Percentiles rank a stretch among this genome's conserved stretches.
phyloP scores from a whole-genome alignment of 257 asterid genomes.

The Solanum infundibuliforme region DNA sequence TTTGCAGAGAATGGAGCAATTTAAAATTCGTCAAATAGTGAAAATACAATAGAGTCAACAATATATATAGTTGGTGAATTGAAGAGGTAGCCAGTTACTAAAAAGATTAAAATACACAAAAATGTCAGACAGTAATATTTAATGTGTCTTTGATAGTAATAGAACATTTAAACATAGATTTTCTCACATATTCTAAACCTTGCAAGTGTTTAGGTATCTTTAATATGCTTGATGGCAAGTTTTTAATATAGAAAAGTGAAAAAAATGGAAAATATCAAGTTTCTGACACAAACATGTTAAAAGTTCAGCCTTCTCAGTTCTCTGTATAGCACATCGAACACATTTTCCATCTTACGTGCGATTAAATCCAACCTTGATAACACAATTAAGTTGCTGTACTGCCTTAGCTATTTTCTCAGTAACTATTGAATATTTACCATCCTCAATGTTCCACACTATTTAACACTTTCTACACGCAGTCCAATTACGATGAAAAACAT shows the following conservation, averaged over 20 bases:
- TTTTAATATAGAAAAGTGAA: background rate
- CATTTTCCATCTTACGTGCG: background rate
- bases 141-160: background rate
- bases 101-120: background rate
- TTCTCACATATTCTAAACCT: background rate
- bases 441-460: background rate
- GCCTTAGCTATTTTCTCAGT: background rate
- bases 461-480: background rate
- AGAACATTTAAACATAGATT: background rate
- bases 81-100: background rate
- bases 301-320: background rate
- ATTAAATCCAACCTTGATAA: background rate
- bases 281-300: background rate
- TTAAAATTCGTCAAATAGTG: background rate
- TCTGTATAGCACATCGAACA: background rate
- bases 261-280: background rate
- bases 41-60: background rate
- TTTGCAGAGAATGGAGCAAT: background rate
- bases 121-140: background rate
- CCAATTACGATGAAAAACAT: background rate
- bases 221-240: background rate
- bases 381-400: background rate
- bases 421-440: background rate
- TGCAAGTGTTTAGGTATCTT: background rate
- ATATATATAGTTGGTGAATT: background rate